Percentiles rank a stretch among this genome's conserved stretches.
phyloP scores from a whole-genome alignment of 1,139 yeast genomes.

The Pneumocystis wakefieldiae region DNA sequence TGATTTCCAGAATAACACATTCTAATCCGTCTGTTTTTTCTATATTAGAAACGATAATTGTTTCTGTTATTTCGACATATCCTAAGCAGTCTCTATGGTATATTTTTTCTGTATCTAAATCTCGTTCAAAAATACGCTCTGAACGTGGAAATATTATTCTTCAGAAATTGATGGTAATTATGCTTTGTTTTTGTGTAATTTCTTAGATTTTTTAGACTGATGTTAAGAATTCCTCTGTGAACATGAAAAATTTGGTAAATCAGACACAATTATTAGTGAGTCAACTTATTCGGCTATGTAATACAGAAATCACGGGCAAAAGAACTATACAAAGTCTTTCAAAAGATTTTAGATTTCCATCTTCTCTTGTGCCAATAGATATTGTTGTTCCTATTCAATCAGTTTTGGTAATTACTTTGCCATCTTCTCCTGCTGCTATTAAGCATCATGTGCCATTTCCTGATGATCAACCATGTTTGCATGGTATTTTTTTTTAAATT shows the following conservation, averaged over 20 bases:
- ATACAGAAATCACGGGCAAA: slow-evolving; percentile 26
- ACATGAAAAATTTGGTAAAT: slow-evolving; percentile 13
- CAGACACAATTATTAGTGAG: slow-evolving; percentile 22
- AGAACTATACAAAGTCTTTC: slow-evolving; percentile 27
- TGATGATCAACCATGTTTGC: slow-evolving; percentile 14
- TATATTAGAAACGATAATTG: slow-evolving; percentile 42
- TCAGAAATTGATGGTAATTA: slow-evolving; percentile 9
- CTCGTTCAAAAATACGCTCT: slow-evolving; percentile 45
- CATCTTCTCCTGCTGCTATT: slow-evolving; percentile 34
- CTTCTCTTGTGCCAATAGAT: slow-evolving; percentile 40
- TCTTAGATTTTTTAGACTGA: background rate
- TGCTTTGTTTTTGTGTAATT: background rate
- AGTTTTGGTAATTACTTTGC: slow-evolving; percentile 54
- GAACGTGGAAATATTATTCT: slow-evolving; percentile 38
- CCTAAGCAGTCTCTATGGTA: slow-evolving; percentile 83
- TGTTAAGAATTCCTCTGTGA: slow-evolving; percentile 4
- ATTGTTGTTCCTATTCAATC: slow-evolving; percentile 71
- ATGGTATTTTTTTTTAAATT: background rate
- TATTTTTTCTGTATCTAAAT: slow-evolving; percentile 55
- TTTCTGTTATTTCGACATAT: slow-evolving; percentile 44
- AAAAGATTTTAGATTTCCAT: slow-evolving; percentile 37
- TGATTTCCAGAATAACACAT: slow-evolving; percentile 66
- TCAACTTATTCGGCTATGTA: slow-evolving; percentile 24
- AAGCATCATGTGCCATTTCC: slow-evolving; percentile 41
- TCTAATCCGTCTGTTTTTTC: slow-evolving; percentile 42